Evolutionary conservation across 2,329 filamentous ascomycete genomes (phyloP), one percentile per base, ranked within the genome.

Genomic region (Fusarium haematococcum): DNA sequence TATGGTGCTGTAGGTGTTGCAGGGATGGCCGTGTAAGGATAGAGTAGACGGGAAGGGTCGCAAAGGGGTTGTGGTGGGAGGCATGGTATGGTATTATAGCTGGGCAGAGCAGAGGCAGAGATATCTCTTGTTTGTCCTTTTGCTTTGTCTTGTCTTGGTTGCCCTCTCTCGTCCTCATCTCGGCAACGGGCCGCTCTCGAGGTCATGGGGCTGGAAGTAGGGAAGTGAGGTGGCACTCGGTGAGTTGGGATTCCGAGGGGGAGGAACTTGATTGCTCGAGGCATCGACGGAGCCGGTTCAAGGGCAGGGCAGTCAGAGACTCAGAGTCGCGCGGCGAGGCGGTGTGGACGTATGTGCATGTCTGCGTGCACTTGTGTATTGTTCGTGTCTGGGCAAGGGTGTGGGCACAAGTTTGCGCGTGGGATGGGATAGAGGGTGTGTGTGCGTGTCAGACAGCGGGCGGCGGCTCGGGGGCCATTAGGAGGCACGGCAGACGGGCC

Each of bases 191-290:
- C 63, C 63, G 67, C 64, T 61, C 39, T 68, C 64, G 60, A 74
- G 75, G 76, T 78, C 76, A 78, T 78, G 76, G 75, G 75, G 73
- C 67, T 74, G 58, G 64, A 71, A 45, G 70, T 69, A 73, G 65
- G 68, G 48, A 68, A 71, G 72, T 76, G 75, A 78, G 77, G 77
- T 79, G 77, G 77, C 77, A 79, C 77, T 77, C 73, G 72, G 77
- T 78, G 77, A 77, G 69, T 73, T 67, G 50, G 72, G 70, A 68
- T 67, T 68, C 66, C 69, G 73, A 71, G 61, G 58, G 63, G 67
- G 69, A 71, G 69, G 63, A 73, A 70, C 68, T 75, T 74, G 63
- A 74, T 75, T 76, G 69, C 65, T 68, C 72, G 68, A 60, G 71
- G 58, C 56, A 71, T 65, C 65, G 54, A 68, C 64, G 65, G 50